Evolutionary conservation across 2,329 filamentous ascomycete genomes (phyloP), one percentile per base, ranked within the genome.

Genomic region (Stemphylium lycopersici): DNA sequence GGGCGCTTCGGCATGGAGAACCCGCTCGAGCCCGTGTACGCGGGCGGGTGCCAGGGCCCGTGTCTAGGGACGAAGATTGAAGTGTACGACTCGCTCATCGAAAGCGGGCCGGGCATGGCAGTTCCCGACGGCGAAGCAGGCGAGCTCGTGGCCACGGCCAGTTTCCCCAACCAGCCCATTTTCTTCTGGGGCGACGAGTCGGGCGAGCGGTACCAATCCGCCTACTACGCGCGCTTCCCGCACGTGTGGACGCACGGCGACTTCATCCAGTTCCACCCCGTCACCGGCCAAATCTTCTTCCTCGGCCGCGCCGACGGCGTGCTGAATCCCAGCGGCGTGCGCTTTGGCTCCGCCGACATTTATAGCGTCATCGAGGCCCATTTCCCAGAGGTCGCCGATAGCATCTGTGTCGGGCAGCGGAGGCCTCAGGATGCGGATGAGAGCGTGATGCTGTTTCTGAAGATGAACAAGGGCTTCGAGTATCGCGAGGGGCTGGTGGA

Each of bases 241-340:
- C 69, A 85, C 50, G 89, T 90, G 1, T 95, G 90, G 91, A 89
- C 89, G 0, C 91, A 95, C 59, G 90, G 90, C 18, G 91, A 95
- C 68, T 93, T 93, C 70, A 87, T 90, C 65, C 82, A 83, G 32
- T 77, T 90, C 12, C 86, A 93, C 66, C 89, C 90, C 0, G 61
- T 76, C 3, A 93, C 90, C 1, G 83, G 85, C 6, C 83, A 85
- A 40, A 71, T 91, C 5, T 71, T 83, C 11, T 87, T 93, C 62
- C 81, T 90, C 0, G 89, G 89, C 1, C 81, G 90, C 1, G 88
- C 81, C 4, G 90, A 95, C 67, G 90, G 90, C 11, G 90, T 95
- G 2, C 76, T 95, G 46, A 95, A 95, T 68, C 90, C 90, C 0
- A 87, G 83, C 6, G 90, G 90, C 0, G 86, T 95, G 10, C 82